Evolutionary conservation across 176 grass and related monocot genomes (phyloP).

Genomic region (Oropetium thomaeum): DNA sequence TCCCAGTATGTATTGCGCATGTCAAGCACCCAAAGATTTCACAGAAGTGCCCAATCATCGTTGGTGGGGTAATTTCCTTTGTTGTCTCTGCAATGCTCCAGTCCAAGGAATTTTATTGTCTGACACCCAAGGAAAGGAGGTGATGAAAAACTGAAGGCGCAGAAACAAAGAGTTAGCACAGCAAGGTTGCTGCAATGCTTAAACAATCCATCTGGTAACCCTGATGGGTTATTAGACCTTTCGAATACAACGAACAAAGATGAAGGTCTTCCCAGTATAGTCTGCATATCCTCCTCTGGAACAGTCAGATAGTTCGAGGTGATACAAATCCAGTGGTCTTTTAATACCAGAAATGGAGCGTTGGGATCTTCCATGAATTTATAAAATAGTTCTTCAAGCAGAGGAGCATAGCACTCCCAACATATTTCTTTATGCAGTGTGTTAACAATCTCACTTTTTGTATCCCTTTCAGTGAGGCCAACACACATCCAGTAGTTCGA

Average conservation of each 20-base stretch:
- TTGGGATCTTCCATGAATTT: neutral
- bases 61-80: neutral
- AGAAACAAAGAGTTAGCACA: neutral
- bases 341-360: neutral
- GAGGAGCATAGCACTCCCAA: neutral
- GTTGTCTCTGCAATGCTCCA: neutral
- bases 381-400: neutral
- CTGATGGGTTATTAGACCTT: neutral
- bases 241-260: neutral
- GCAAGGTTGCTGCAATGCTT: neutral
- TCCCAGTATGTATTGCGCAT: neutral
- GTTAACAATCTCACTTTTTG: neutral
- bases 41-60: neutral
- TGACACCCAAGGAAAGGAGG: neutral
- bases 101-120: neutral
- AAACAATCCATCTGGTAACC: neutral
- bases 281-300: neutral
- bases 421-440: neutral
- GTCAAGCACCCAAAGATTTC: neutral
- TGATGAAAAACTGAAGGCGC: neutral
- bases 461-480: neutral
- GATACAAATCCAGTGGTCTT: neutral
- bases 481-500: constrained; percentile 1
- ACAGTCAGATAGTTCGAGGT: neutral
- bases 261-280: neutral